A percentile compares a stretch with the other conserved stretches of the same genome.
These are phyloP conservation scores for Daldinia eschscholtzii DNA, from an alignment of 2,329 filamentous ascomycete species.

Conservation along the genomic window DNA sequence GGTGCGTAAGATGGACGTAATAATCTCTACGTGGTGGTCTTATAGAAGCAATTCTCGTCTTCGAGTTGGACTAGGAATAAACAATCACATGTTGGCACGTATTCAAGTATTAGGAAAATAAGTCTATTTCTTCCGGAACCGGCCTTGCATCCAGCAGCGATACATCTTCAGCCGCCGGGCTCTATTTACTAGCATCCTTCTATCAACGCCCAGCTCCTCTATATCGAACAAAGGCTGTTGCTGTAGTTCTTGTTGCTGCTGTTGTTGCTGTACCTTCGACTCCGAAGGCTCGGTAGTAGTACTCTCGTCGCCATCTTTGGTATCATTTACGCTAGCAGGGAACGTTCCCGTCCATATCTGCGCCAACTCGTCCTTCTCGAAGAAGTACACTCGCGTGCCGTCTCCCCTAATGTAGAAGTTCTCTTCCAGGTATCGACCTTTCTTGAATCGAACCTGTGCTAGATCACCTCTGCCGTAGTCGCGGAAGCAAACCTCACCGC, in stretches of 20 bases:
- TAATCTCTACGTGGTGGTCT: not conserved
- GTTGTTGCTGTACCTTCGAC: conserved; percentile 46
- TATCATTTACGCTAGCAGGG: conserved; percentile 43
- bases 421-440: conserved; percentile 91
- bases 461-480: conserved; percentile 97
- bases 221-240: conserved; percentile 71
- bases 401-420: conserved; percentile 98
- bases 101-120: conserved; percentile 11
- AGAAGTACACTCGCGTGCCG: conserved; percentile 97
- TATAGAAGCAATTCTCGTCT: not conserved
- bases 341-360: conserved; percentile 75
- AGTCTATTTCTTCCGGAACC: conserved; percentile 76
- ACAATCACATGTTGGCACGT: conserved; percentile 14
- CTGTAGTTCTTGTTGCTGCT: conserved; percentile 33
- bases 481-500: conserved; percentile 92
- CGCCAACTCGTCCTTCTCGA: conserved; percentile 85
- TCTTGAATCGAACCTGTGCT: conserved; percentile 96
- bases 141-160: conserved; percentile 92
- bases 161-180: conserved; percentile 97
- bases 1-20: conserved; percentile 52
- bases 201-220: conserved; percentile 84
- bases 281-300: conserved; percentile 37
- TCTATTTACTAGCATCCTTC: conserved; percentile 91
- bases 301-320: conserved; percentile 44
- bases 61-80: not conserved